Evolutionary conservation across 129 eudicot genomes (phyloP).

Genomic region (Ambrosia trifida): DNA sequence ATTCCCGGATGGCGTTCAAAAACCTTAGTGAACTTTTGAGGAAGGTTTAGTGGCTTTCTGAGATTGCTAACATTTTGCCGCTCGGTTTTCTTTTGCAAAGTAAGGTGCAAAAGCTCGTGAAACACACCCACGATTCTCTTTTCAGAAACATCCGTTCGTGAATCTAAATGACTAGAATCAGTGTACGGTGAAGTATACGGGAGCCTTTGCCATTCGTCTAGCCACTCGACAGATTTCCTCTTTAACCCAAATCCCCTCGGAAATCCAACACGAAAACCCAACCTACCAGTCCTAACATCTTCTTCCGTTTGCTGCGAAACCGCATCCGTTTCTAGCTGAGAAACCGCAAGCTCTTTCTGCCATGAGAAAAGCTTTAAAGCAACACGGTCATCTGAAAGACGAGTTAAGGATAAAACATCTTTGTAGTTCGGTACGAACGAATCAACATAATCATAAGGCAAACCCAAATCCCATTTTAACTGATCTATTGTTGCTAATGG

Average conservation of each 20-base stretch:
- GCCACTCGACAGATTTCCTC: slow-evolving; percentile 68
- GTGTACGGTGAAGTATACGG: slow-evolving; percentile 82
- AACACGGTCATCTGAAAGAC: slow-evolving; percentile 63
- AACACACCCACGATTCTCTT: slow-evolving; percentile 84
- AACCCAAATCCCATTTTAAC: slow-evolving; percentile 89
- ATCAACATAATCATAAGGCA: slow-evolving; percentile 61
- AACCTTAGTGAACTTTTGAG: slow-evolving; percentile 92
- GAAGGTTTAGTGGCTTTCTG: slow-evolving; percentile 63
- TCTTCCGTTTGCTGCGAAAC: slow-evolving; percentile 24
- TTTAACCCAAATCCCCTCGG: slow-evolving; percentile 90
- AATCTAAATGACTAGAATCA: slow-evolving; percentile 81
- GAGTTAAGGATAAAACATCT: slow-evolving; percentile 49
- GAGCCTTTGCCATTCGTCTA: slow-evolving; percentile 88
- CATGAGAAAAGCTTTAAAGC: slow-evolving; percentile 64
- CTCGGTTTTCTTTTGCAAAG: slow-evolving; percentile 60
- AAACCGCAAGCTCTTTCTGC: slow-evolving; percentile 53
- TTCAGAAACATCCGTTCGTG: slow-evolving; percentile 85
- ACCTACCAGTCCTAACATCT: slow-evolving; percentile 25
- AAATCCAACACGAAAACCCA: slow-evolving; percentile 73
- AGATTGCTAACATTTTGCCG: slow-evolving; percentile 81
- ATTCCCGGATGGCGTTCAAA: slow-evolving; percentile 98
- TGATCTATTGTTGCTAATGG: slow-evolving; percentile 81
- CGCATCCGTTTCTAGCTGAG: slow-evolving; percentile 55
- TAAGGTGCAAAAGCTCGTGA: slow-evolving; percentile 88
- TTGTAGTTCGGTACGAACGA: slow-evolving; percentile 47